These are phyloP conservation scores for Colletotrichum shisoi DNA, from an alignment of 2,329 filamentous ascomycete species.

Conservation along the genomic window DNA sequence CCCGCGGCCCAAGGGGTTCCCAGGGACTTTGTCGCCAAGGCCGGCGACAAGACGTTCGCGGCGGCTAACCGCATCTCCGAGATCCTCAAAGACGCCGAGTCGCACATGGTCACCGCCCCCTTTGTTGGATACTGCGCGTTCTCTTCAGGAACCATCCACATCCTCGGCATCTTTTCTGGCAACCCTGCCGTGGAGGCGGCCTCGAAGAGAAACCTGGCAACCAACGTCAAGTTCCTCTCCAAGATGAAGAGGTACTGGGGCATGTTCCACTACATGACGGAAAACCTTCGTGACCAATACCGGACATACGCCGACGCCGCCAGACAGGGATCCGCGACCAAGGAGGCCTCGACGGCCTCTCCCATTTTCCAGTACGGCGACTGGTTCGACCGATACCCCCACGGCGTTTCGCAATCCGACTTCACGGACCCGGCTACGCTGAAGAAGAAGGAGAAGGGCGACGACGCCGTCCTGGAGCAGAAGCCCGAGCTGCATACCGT, in stretches of 20 bases:
- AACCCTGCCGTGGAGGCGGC: conserved; percentile 76
- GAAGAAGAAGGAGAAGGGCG: conserved; percentile 76
- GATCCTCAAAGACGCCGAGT: conserved; percentile 80
- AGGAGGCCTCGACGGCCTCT: conserved; percentile 59
- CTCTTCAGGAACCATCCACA: conserved; percentile 90
- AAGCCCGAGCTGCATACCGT: conserved; percentile 91
- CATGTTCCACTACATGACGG: conserved; percentile 96
- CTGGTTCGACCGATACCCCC: conserved; percentile 95
- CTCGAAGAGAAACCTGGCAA: conserved; percentile 83
- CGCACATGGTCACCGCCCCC: conserved; percentile 83
- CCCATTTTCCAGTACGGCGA: conserved; percentile 94
- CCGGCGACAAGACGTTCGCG: conserved; percentile 77
- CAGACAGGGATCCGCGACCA: conserved; percentile 66
- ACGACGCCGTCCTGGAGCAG: conserved; percentile 88
- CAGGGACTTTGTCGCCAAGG: conserved; percentile 77
- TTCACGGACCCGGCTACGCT: conserved; percentile 77
- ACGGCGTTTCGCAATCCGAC: conserved; percentile 85
- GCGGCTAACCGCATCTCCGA: conserved; percentile 88
- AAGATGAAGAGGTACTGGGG: conserved; percentile 99
- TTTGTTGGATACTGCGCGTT: conserved; percentile 97
- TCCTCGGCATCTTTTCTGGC: conserved; percentile 88
- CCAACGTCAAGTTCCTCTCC: conserved; percentile 87
- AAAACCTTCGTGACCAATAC: conserved; percentile 90
- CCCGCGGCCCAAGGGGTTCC: conserved; percentile 75
- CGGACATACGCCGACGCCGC: conserved; percentile 83